A percentile compares a stretch with the other conserved stretches of the same genome.
phyloP scores from a whole-genome alignment of 2,329 filamentous ascomycete genomes.

The Parastagonospora avenae region DNA sequence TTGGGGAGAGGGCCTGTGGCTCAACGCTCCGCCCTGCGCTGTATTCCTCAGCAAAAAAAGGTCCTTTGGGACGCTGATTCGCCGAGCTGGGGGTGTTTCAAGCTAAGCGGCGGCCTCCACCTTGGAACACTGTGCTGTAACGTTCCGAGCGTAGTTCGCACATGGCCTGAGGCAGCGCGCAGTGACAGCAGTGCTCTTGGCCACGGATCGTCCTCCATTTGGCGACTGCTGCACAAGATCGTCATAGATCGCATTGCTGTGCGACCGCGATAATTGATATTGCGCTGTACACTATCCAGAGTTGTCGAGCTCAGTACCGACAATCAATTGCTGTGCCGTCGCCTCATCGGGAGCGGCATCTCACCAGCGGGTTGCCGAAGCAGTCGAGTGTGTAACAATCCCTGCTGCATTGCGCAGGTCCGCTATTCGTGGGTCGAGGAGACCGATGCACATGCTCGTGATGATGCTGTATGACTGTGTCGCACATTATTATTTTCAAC shows the following conservation, averaged over 20 bases:
- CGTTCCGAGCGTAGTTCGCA: constrained; percentile 21
- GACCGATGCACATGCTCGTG: constrained; percentile 11
- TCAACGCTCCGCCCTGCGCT: constrained; percentile 33
- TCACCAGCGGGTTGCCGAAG: constrained; percentile 6
- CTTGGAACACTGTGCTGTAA: constrained; percentile 30
- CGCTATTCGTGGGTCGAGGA: constrained; percentile 23
- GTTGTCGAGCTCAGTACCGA: constrained; percentile 11
- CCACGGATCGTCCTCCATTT: constrained; percentile 13
- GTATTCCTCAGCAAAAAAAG: constrained; percentile 17
- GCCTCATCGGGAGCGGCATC: constrained; percentile 18
- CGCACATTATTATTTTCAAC: constrained; percentile 2
- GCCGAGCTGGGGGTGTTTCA: constrained; percentile 11
- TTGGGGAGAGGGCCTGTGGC: constrained; percentile 9
- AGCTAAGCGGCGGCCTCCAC: constrained; percentile 19
- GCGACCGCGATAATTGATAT: constrained; percentile 30
- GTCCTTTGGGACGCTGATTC: constrained; percentile 10
- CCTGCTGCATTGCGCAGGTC: constrained; percentile 19
- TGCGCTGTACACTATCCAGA: constrained; percentile 1
- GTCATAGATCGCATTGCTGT: constrained; percentile 14
- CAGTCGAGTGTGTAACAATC: neutral
- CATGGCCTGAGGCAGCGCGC: constrained; percentile 16
- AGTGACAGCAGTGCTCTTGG: constrained; percentile 13
- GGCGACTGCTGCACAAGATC: constrained; percentile 8
- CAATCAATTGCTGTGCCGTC: constrained; percentile 32
- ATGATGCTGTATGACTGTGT: constrained; percentile 43